A percentile compares a stretch with the other conserved stretches of the same genome.
phyloP scores from a whole-genome alignment of 1,284 basidiomycete genomes.

The Inonotus obliquus region DNA sequence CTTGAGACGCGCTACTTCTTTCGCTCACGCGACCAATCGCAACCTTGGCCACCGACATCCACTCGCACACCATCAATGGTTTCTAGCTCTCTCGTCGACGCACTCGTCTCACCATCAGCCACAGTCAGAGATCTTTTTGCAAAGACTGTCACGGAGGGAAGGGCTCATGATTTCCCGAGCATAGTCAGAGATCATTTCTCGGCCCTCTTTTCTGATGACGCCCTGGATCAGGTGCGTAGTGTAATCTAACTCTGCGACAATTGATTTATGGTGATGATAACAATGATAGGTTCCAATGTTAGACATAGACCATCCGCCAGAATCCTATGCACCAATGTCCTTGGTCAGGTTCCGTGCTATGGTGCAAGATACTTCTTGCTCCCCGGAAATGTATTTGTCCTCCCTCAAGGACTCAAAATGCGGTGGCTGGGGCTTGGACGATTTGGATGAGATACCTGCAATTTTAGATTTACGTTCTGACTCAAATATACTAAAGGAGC shows the following conservation, averaged over 20 bases:
- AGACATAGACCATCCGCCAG: conserved; percentile 36
- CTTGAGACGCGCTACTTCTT: background rate
- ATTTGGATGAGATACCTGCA: conserved; percentile 20
- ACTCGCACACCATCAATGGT: conserved; percentile 38
- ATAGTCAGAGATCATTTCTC: conserved; percentile 48
- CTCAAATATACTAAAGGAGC: conserved; percentile 44
- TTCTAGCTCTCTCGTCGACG: conserved; percentile 44
- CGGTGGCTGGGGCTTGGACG: conserved; percentile 67
- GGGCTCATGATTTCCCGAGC: conserved; percentile 37
- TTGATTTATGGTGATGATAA: too few species aligned
- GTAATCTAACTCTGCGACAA: background rate
- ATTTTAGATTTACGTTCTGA: background rate
- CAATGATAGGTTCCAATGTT: conserved; percentile 58
- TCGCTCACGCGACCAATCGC: too few species aligned
- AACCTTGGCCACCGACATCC: background rate
- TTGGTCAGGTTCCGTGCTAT: conserved; percentile 68
- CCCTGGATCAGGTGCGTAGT: conserved; percentile 20
- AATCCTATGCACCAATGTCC: conserved; percentile 40
- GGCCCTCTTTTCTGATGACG: conserved; percentile 21
- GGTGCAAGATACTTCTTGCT: conserved; percentile 75
- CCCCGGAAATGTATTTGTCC: conserved; percentile 66
- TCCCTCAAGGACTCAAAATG: conserved; percentile 26
- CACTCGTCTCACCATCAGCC: conserved; percentile 43
- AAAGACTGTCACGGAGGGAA: conserved; percentile 18
- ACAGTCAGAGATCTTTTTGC: conserved; percentile 45